Evolutionary conservation across 768 basidiomycete genomes (phyloP), one percentile per base, ranked within the genome.

Genomic region (Lanmaoa rubissima): DNA sequence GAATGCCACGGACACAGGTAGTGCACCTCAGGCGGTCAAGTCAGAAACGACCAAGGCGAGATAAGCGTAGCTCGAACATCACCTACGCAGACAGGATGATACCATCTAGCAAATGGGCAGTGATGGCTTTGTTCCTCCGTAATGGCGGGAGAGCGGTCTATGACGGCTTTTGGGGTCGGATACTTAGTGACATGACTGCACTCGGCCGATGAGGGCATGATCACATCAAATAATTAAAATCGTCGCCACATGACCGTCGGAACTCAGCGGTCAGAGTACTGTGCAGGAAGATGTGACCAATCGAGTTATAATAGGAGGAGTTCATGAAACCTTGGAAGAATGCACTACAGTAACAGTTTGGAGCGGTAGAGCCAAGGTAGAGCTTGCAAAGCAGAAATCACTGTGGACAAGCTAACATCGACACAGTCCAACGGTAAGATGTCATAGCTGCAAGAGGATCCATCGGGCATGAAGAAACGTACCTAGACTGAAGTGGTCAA

Each of bases 91-190:
- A 19, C 46, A 19, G 46, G 46, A 32, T 17, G 8, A 10, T 19
- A 46, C n/a, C 28, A 17, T 12, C 38, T 24, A 24, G 21, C 19
- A 52, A 14, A 34, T 26, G 35, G 32, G 38, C 35, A n/a, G 19
- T 31, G 10, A 24, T 14, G 38, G 12, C 35, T 34, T 21, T 32
- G 4, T 21, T 36, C 31, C 44, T 46, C 21, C 11, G 24, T 51
- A 21, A 34, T 42, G 48, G 53, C n/a, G 26, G 36, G 32, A 53
- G 40, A 38, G 61, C 17, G 60, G 63, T 24, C 26, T 43, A 41
- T 43, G 32, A 48, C 63, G 63, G 63, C 52, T 41, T 64, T 56
- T 44, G 50, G 26, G 51, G 40, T 34, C 35, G 5, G 14, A 32
- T 10, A 24, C 21, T 24, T 24, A 41, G 19, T 16, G 47, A 39